These are phyloP conservation scores for Grosmannia penicillata DNA, from an alignment of 2,329 filamentous ascomycete species.

Conservation along the genomic window DNA sequence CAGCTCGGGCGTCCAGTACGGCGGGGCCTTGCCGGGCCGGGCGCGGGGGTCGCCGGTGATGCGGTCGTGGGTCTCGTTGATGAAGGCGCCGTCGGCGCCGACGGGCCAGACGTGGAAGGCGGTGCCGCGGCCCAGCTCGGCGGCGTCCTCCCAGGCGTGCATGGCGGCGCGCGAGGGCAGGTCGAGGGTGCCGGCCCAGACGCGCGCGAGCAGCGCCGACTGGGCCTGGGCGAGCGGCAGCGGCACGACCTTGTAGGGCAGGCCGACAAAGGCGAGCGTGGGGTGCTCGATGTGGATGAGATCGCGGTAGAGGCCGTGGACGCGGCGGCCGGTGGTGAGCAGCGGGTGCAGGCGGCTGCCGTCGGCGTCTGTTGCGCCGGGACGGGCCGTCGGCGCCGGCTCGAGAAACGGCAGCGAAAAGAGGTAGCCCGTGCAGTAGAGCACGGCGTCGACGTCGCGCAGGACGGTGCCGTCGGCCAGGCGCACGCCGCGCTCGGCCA, in stretches of 20 bases:
- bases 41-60: constrained; percentile 20
- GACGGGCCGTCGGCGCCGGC: constrained; percentile 7
- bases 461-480: constrained; percentile 53
- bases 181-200: constrained; percentile 56
- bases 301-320: constrained; percentile 64
- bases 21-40: constrained; percentile 49
- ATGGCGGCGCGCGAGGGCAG: constrained; percentile 53
- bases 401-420: constrained; percentile 65
- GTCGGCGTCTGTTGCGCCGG: neutral
- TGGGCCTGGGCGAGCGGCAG: constrained; percentile 72
- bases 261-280: constrained; percentile 60
- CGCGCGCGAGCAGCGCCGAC: constrained; percentile 57
- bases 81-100: constrained; percentile 51
- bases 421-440: constrained; percentile 86
- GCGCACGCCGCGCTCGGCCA: constrained; percentile 40
- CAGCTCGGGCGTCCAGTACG: constrained; percentile 54
- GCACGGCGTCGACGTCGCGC: constrained; percentile 53
- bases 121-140: constrained; percentile 33
- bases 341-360: constrained; percentile 17
- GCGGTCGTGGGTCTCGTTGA: constrained; percentile 55
- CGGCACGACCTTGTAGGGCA: constrained; percentile 77
- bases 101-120: constrained; percentile 32
- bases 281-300: constrained; percentile 63
- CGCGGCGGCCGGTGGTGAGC: constrained; percentile 51
- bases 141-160: constrained; percentile 49